Percentiles rank a stretch among this genome's conserved stretches.
These are phyloP conservation scores for Fusarium incarnatum DNA, from an alignment of 2,329 filamentous ascomycete genomes.

Conservation along the genomic window DNA sequence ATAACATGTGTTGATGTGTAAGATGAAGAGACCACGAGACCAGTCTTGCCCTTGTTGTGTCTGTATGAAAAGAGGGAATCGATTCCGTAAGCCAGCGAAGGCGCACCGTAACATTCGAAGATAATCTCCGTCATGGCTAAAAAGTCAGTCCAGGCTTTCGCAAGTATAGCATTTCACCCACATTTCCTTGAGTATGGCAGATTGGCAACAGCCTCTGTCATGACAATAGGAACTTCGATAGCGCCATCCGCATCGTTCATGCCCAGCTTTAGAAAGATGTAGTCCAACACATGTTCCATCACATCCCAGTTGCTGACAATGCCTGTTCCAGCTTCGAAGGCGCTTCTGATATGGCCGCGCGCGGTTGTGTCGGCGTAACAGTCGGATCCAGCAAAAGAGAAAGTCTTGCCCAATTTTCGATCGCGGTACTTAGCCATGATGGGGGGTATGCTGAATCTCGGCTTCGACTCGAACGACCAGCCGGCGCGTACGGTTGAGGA, in stretches of 20 bases:
- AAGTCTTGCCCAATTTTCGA: conserved; percentile 90
- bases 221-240: conserved; percentile 88
- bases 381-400: conserved; percentile 91
- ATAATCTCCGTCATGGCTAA: conserved; percentile 96
- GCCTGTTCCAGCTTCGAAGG: conserved; percentile 90
- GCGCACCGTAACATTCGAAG: conserved; percentile 94
- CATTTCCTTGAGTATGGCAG: conserved; percentile 88
- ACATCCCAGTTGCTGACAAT: conserved; percentile 98
- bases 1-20: conserved; percentile 96
- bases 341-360: conserved; percentile 86
- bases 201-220: conserved; percentile 96
- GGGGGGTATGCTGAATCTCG: conserved; percentile 83
- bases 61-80: conserved; percentile 96
- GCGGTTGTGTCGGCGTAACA: conserved; percentile 96
- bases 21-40: conserved; percentile 90
- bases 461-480: conserved; percentile 92
- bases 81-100: conserved; percentile 91
- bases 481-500: conserved; percentile 90
- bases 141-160: conserved; percentile 35
- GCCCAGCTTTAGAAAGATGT: conserved; percentile 93
- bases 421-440: conserved; percentile 97
- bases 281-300: conserved; percentile 94
- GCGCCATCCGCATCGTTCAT: conserved; percentile 79
- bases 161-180: conserved; percentile 56
- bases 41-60: conserved; percentile 88